Conservation (phyloP, 257 asterid species). For the Solanum verrucosum region DNA sequence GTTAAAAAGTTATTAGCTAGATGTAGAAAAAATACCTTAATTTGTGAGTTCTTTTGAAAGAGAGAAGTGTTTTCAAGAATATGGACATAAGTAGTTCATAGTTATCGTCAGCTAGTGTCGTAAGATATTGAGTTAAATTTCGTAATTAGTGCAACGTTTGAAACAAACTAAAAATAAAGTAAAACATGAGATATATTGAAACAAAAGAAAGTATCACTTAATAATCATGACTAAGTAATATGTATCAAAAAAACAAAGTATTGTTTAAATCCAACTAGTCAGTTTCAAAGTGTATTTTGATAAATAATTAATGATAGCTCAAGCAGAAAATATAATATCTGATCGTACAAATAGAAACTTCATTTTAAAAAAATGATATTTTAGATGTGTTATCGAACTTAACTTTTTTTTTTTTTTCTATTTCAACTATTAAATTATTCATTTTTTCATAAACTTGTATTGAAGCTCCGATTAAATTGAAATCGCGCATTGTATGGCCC, state of each 20-base stretch:
- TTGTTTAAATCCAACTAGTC: no score
- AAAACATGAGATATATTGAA: no score
- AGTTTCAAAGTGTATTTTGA: background rate
- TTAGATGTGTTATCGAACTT: background rate
- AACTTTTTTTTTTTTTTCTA: background rate
- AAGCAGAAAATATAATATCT: fast-evolving
- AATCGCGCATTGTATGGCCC: fast-evolving
- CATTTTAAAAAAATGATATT: background rate
- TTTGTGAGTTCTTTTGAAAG: background rate
- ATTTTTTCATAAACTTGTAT: no score
- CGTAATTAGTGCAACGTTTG: fast-evolving
- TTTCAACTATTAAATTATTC: background rate
- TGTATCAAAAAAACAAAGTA: no score
- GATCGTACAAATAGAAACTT: no score
- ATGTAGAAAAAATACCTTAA: background rate
- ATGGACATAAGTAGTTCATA: background rate
- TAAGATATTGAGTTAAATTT: no score
- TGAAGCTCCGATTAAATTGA: no score
- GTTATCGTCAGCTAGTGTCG: background rate
- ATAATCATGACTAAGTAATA: background rate
- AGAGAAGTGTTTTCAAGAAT: no score
- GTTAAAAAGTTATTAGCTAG: background rate
- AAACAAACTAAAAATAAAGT: no score
- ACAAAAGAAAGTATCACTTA: no score
- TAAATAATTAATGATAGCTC: background rate